Conservation (phyloP, 345 rosid species). For the Excoecaria cochinchinensis region DNA sequence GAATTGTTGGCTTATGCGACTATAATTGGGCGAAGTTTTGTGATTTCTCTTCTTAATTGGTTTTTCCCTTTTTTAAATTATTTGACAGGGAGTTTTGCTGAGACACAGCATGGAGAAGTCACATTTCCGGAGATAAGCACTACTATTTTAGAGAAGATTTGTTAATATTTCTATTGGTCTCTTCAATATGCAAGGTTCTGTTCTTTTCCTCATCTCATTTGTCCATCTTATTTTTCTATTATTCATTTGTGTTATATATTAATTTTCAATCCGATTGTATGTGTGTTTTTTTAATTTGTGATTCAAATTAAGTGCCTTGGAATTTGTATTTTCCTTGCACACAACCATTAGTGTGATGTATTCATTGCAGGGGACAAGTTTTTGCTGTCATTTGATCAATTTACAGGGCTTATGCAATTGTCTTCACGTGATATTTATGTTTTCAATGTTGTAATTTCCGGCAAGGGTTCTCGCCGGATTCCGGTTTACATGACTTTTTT, state of each 20-base stretch:
- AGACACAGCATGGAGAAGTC: slow-evolving; percentile 75
- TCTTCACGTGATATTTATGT: too few species aligned
- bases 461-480: too few species aligned
- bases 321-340: too few species aligned
- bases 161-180: slow-evolving; percentile 87
- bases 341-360: too few species aligned
- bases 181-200: slow-evolving; percentile 72
- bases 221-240: too few species aligned
- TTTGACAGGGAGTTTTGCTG: slow-evolving; percentile 64
- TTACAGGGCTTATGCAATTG: too few species aligned
- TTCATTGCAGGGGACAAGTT: too few species aligned
- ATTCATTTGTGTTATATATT: background rate
- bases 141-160: slow-evolving; percentile 79
- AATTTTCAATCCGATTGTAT: background rate
- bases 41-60: slow-evolving; percentile 33
- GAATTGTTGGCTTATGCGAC: background rate
- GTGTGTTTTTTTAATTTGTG: background rate
- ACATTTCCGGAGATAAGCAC: slow-evolving; percentile 84
- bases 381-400: too few species aligned
- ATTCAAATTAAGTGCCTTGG: background rate
- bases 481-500: too few species aligned
- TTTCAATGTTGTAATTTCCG: too few species aligned
- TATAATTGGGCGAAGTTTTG: slow-evolving; percentile 58
- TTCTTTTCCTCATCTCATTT: background rate
- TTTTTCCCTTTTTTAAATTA: background rate